These are phyloP conservation scores for Dovyalis caffra DNA, from an alignment of 345 rosid species.

Conservation along the genomic window DNA sequence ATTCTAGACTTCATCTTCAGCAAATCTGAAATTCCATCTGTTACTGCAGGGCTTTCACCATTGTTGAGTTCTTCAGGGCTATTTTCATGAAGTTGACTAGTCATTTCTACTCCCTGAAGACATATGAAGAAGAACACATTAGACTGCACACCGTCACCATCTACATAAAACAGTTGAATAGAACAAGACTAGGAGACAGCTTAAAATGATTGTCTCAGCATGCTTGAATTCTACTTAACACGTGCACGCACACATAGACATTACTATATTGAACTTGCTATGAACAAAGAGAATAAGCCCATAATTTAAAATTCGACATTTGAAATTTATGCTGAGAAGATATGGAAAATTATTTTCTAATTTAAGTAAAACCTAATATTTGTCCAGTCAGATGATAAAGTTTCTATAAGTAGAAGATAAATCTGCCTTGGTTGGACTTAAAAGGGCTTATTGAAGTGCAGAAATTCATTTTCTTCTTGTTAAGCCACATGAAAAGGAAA, in stretches of 20 bases:
- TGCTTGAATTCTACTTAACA: background rate
- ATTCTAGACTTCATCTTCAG: constrained; percentile 48
- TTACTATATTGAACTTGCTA: background rate
- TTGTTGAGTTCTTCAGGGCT: constrained; percentile 27
- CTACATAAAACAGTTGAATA: background rate
- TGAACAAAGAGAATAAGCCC: background rate
- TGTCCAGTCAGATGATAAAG: background rate
- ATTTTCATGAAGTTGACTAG: constrained; percentile 27
- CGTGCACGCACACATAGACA: background rate
- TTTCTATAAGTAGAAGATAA: constrained; percentile 1
- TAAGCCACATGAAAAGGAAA: background rate
- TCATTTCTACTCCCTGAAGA: constrained; percentile 25
- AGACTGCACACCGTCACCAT: constrained; percentile 1
- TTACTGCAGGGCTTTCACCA: constrained; percentile 21
- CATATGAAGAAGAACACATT: constrained; percentile 6
- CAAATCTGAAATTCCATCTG: constrained; percentile 52
- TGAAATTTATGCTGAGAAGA: background rate
- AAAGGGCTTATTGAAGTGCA: background rate
- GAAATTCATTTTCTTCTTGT: background rate
- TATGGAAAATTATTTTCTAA: background rate
- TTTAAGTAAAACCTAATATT: background rate
- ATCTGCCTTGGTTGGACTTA: background rate
- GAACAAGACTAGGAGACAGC: constrained; percentile 5
- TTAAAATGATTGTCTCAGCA: background rate
- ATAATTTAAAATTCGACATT: background rate